phyloP scores from a whole-genome alignment of 2,329 filamentous ascomycete genomes.

The Thermoascus crustaceus region DNA sequence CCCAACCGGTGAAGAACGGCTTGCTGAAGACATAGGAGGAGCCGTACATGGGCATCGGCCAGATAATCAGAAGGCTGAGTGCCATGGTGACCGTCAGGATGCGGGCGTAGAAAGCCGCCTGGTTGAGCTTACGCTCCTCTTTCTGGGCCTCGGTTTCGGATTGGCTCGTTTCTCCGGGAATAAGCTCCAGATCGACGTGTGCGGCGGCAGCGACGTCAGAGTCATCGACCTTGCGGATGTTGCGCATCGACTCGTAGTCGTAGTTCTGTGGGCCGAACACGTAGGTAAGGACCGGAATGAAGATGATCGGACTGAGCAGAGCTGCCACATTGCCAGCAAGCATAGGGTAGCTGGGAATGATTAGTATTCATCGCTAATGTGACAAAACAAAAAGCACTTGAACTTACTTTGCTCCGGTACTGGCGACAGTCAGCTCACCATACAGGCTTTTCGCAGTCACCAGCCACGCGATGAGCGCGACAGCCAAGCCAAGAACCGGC shows the following conservation, averaged over 20 bases:
- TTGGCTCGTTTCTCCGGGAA: constrained; percentile 44
- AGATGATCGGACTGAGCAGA: constrained; percentile 65
- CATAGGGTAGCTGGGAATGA: constrained; percentile 57
- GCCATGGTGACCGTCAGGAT: constrained; percentile 57
- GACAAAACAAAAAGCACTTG: constrained; percentile 1
- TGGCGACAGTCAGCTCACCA: constrained; percentile 60
- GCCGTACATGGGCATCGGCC: constrained; percentile 91
- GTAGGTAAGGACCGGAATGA: constrained; percentile 68
- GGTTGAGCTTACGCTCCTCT: constrained; percentile 42
- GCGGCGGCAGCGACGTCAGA: constrained; percentile 58
- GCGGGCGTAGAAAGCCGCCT: constrained; percentile 48
- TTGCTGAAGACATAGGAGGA: constrained; percentile 72
- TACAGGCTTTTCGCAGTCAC: constrained; percentile 65
- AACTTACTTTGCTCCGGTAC: constrained; percentile 65
- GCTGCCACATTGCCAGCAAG: constrained; percentile 78
- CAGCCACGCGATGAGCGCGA: constrained; percentile 67
- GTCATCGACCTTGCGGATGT: constrained; percentile 72
- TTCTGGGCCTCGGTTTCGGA: constrained; percentile 29
- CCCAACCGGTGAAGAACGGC: constrained; percentile 76
- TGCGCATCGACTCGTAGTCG: constrained; percentile 76
- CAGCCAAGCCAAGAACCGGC: constrained; percentile 60
- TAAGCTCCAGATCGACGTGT: constrained; percentile 57
- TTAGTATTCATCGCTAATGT: constrained; percentile 3
- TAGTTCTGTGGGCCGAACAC: constrained; percentile 66
- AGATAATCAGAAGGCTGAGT: constrained; percentile 65